Evolutionary conservation across 1,139 yeast genomes (phyloP).

Genomic region (Debaryomycetaceae sp.): DNA sequence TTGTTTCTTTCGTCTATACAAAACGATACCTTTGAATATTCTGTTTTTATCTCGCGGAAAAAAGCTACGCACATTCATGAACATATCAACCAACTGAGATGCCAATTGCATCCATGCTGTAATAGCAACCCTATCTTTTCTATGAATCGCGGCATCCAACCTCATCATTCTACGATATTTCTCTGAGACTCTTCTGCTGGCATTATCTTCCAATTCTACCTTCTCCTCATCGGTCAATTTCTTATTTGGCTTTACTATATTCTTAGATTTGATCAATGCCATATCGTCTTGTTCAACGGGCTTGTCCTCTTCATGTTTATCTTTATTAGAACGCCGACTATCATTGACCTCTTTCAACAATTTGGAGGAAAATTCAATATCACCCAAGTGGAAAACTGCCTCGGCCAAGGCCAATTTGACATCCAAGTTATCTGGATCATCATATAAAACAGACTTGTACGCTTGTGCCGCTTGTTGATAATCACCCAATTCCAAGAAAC

Average conservation of each 20-base stretch:
- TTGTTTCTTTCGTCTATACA: constrained; percentile 57
- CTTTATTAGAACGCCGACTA: constrained; percentile 16
- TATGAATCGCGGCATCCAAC: constrained; percentile 51
- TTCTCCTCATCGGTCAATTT: constrained; percentile 56
- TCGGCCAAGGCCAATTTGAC: constrained; percentile 79
- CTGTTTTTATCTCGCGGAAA: constrained; percentile 74
- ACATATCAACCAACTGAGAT: constrained; percentile 76
- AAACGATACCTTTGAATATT: constrained; percentile 64
- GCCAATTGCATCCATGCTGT: constrained; percentile 84
- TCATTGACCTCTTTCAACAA: constrained; percentile 53
- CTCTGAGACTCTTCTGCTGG: constrained; percentile 60
- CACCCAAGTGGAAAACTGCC: constrained; percentile 69
- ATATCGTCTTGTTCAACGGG: constrained; percentile 8
- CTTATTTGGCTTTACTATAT: constrained; percentile 14
- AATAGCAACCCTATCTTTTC: constrained; percentile 60
- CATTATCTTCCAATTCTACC: constrained; percentile 53
- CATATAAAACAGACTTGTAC: constrained; percentile 53
- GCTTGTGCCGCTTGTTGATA: constrained; percentile 67
- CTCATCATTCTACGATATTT: constrained; percentile 62
- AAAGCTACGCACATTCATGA: constrained; percentile 71
- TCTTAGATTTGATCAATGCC: constrained; percentile 24
- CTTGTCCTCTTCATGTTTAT: constrained; percentile 14
- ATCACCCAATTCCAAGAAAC: constrained; percentile 71
- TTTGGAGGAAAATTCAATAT: constrained; percentile 56
- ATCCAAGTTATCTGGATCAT: constrained; percentile 66